Conservation (phyloP, 2,329 filamentous ascomycete genomes). For the Zymoseptoria tritici region DNA sequence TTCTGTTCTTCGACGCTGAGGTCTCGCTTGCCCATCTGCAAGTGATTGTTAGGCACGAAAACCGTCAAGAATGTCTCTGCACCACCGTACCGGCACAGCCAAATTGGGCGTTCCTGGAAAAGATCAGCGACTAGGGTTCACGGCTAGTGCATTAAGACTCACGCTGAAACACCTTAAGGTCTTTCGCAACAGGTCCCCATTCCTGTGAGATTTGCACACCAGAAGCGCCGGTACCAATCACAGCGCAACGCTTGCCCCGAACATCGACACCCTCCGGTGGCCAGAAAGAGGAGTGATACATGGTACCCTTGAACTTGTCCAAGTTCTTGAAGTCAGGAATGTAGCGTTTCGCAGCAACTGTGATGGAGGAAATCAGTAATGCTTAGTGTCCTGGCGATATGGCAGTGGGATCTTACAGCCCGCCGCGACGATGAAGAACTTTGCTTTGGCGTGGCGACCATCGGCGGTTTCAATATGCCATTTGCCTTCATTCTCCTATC, state of each 20-base stretch:
- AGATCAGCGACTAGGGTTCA: not conserved
- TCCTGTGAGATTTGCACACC: constrained; percentile 33
- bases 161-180: constrained; percentile 16
- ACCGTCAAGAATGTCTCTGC: constrained; percentile 43
- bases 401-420: constrained; percentile 39
- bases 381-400: constrained; percentile 3
- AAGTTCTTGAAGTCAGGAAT: constrained; percentile 32
- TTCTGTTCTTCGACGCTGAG: constrained; percentile 48
- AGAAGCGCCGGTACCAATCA: constrained; percentile 38
- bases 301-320: constrained; percentile 33
- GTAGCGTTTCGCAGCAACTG: constrained; percentile 32
- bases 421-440: constrained; percentile 47
- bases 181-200: constrained; percentile 13
- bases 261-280: constrained; percentile 21
- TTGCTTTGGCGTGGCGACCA: constrained; percentile 44
- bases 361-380: constrained; percentile 33
- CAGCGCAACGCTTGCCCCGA: constrained; percentile 31
- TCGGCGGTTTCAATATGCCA: constrained; percentile 49
- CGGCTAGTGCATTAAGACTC: not conserved
- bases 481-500: constrained; percentile 30
- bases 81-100: constrained; percentile 38
- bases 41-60: constrained; percentile 38
- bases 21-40: constrained; percentile 43
- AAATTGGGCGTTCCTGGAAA: constrained; percentile 5
- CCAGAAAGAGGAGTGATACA: constrained; percentile 38